Conservation (phyloP, 495 filamentous ascomycete genomes). For the Daldinia loculata region DNA sequence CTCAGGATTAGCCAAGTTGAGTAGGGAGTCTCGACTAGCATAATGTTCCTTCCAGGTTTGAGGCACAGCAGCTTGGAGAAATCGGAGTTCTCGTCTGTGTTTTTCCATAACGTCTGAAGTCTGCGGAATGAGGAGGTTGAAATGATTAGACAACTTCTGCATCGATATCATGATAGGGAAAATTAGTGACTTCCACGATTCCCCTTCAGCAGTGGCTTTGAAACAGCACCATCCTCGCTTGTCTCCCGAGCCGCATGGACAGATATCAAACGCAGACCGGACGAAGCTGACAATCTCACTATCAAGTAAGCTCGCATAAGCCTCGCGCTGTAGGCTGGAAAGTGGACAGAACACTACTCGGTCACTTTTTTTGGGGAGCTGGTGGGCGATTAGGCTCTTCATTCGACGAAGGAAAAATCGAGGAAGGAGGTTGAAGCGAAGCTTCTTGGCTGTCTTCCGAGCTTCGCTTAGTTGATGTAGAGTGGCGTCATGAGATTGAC, state of each 20-base stretch:
- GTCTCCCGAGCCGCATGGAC: constrained; percentile 73
- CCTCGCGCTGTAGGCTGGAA: constrained; percentile 80
- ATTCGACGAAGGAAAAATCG: constrained; percentile 92
- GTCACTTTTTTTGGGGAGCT: constrained; percentile 96
- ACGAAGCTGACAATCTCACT: constrained; percentile 77
- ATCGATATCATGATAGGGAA: constrained; percentile 86
- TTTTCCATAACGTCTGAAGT: constrained; percentile 74
- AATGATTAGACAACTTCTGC: constrained; percentile 90
- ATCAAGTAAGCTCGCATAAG: constrained; percentile 82
- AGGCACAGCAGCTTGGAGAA: constrained; percentile 78
- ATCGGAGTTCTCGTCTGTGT: constrained; percentile 79
- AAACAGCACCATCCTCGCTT: constrained; percentile 88
- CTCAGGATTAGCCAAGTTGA: constrained; percentile 85
- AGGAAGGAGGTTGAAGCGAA: constrained; percentile 88
- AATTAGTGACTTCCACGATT: constrained; percentile 77
- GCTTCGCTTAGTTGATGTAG: constrained; percentile 80
- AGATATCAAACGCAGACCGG: constrained; percentile 68
- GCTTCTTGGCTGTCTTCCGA: constrained; percentile 81
- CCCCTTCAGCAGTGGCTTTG: constrained; percentile 62
- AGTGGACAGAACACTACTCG: constrained; percentile 94
- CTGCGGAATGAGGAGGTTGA: constrained; percentile 86
- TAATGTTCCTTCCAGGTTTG: constrained; percentile 81
- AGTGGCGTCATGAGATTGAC: constrained; percentile 93
- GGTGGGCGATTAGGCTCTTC: constrained; percentile 91
- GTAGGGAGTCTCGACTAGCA: constrained; percentile 75